Evolutionary conservation across 2,329 filamentous ascomycete genomes (phyloP), one percentile per base, ranked within the genome.

Genomic region (Tolypocladium guangdongense): DNA sequence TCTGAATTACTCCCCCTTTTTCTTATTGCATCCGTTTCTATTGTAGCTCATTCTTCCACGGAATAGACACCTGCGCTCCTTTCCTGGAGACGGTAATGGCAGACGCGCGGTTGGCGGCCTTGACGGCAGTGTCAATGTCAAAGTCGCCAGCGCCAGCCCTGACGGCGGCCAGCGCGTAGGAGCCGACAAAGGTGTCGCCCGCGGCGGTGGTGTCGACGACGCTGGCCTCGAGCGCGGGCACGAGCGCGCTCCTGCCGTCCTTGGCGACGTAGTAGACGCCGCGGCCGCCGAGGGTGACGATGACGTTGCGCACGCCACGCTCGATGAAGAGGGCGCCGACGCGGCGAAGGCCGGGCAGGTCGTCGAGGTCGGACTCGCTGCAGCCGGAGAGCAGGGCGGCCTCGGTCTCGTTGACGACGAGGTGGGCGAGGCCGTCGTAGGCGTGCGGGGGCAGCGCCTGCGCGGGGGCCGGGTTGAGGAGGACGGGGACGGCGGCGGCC

Each of bases 131-230:
- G 55, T 78, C 78, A 46, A 87, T 76, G 54, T 79, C 75, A 54
- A 82, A 79, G 14, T 54, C 56, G 14, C 54, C 62, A 30, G 55
- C 61, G 37, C 58, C 60, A n/a, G 64, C 65, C 51, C 65, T 76
- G 39, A 88, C 88, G 33, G 86, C 78, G 54, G 83, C 81, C 30
- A 93, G 81, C 3, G 89, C 87, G 67, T 96, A 95, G 24, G 83
- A 87, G 2, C 93, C 92, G 6, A 95, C 88, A 71, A 96, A 96
- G 0, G 92, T 96, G 68, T 97, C 92, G 0, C 92, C 92, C 6
- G 93, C 93, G 2, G 87, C 92, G 8, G 92, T 97, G 1, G 92
- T 97, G 68, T 97, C 92, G 5, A 96, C 82, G 2, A 97, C 92
- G 22, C 68, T 71, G 4, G 89, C 86, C 68, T 87, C 86, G 57